Base-by-base conservation (phyloP, 352 stramenopile species). In the Aphanomyces stellatus region DNA sequence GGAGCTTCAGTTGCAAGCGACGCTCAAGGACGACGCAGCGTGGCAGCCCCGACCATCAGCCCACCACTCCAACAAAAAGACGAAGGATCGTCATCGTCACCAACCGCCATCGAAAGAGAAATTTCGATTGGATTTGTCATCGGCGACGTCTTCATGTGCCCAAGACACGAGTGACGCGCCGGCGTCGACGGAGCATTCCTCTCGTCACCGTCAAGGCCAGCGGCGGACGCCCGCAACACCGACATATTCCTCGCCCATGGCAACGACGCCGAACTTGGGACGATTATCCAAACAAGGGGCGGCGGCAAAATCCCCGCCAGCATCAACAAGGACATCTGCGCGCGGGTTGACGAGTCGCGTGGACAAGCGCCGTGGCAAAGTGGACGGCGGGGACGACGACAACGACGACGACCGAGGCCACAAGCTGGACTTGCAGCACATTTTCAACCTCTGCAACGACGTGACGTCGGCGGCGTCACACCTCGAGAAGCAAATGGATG, bases 391-490 rank as follows among this genome's bases (percentile, higher is more conserved):
- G 6, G 15, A 8, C 8, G 24, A 28, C 10, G 46, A 53, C 49
- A 13, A 57, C 1, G 49, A 57, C 2, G 49, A 57, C 11, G 7
- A 7, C 25, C 1, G n/a, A 46, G 49, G 30, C 17, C n/a, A 57
- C 49, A n/a, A n/a, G n/a, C 6, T 19, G 7, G 60, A 67, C 27
- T 41, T 67, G 33, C 41, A 43, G 24, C 60, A 33, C 43, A 67
- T 67, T 28, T 67, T 67, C 24, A 22, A 55, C 30, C 42, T 67
- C 17, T 67, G 60, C 49, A 67, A 49, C 60, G 60, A 67, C 49
- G 60, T 67, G 25, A 59, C 41, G n/a, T 42, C 41, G 1, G 60
- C 60, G 4, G 60, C 60, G 6, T 28, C 34, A 10, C 31, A 67
- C 6, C 28, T 67, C 3, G 13, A 67, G 34, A 4, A 10, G 11